Evolutionary conservation across 116 monocot genomes (phyloP), one percentile per base, ranked within the genome.

Genomic region (Trichopus zeylanicus): DNA sequence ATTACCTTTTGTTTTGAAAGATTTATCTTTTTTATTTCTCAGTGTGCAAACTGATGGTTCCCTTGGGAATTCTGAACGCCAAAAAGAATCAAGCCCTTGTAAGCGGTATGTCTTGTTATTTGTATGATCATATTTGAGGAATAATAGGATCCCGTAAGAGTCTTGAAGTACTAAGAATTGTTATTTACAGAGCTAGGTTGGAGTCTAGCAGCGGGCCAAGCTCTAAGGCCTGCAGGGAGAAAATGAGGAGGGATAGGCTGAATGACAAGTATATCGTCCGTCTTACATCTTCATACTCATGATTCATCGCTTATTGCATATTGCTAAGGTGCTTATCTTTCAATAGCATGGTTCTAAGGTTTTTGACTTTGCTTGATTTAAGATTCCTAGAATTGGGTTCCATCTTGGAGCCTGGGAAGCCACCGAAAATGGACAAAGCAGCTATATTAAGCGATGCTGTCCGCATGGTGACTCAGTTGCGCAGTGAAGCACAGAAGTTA

Each of bases 181-280:
- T 33, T 33, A 25, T 57, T 26, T 71, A 61, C 72, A 95, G 94
- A 76, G 70, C 31, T 18, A 89, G 78, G 60, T 63, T 75, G 55
- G 94, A 89, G 67, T 66, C 85, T 5, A 61, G 61, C 53, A 39
- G 69, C 57, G 56, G 37, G 33, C 79, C 89, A 10, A 70, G 75
- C 49, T 80, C 93, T 26, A 95, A 97, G 77, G 97, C 97, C 52
- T 97, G 87, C 38, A 75, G 91, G 63, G 97, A 97, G 70, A 95
- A 97, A 68, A 70, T 91, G 76, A 87, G 97, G 65, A 81, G 97
- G 62, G 97, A 91, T 46, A 90, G 46, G 61, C 62, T 97, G 64
- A 97, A 97, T 68, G 91, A 97, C 55, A 97, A 66, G 97, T 97
- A 79, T 35, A 66, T 53, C 10, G 16, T 1, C 8, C 48, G n/a